A percentile compares a stretch with the other conserved stretches of the same genome.
phyloP scores from a whole-genome alignment of 768 basidiomycete genomes.

The Termitomyces sp. region DNA sequence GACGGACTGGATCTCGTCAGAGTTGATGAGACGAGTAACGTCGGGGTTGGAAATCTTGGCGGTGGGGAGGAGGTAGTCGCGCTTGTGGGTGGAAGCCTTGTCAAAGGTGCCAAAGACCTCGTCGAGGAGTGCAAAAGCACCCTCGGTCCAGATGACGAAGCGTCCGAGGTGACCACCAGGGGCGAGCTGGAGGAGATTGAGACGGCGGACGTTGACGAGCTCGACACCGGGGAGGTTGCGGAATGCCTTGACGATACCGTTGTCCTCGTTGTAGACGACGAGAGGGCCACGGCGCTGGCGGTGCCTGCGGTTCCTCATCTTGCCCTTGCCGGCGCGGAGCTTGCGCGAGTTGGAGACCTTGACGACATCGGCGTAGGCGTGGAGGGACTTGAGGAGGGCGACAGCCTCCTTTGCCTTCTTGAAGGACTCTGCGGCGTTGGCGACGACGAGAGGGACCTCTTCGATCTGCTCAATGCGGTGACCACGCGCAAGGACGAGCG shows the following conservation, averaged over 20 bases:
- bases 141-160: slow-evolving; percentile 99
- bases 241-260: slow-evolving; percentile 97
- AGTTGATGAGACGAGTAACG: slow-evolving; percentile 96
- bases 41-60: slow-evolving; percentile 98
- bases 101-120: slow-evolving; percentile 95
- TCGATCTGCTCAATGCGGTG: slow-evolving; percentile 97
- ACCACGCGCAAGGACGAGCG: slow-evolving; percentile 97
- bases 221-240: slow-evolving; percentile 99
- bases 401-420: slow-evolving; percentile 97
- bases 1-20: slow-evolving; percentile 95
- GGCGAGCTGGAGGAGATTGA: slow-evolving; percentile 98
- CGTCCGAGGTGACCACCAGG: slow-evolving; percentile 99
- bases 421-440: slow-evolving; percentile 76
- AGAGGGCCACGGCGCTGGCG: slow-evolving; percentile 97
- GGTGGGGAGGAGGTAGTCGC: slow-evolving; percentile 86
- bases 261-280: slow-evolving; percentile 95
- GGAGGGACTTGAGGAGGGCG: slow-evolving; percentile 82
- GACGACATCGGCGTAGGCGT: slow-evolving; percentile 88
- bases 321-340: slow-evolving; percentile 95
- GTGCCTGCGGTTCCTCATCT: slow-evolving; percentile 94
- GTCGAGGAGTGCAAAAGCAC: slow-evolving; percentile 88
- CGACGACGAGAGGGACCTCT: slow-evolving; percentile 93
- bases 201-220: slow-evolving; percentile 85
- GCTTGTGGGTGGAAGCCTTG: slow-evolving; percentile 81
- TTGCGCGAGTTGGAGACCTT: slow-evolving; percentile 98